These are phyloP conservation scores for Aspergillus carbonarius DNA, from an alignment of 2,329 filamentous ascomycete species.

Conservation along the genomic window DNA sequence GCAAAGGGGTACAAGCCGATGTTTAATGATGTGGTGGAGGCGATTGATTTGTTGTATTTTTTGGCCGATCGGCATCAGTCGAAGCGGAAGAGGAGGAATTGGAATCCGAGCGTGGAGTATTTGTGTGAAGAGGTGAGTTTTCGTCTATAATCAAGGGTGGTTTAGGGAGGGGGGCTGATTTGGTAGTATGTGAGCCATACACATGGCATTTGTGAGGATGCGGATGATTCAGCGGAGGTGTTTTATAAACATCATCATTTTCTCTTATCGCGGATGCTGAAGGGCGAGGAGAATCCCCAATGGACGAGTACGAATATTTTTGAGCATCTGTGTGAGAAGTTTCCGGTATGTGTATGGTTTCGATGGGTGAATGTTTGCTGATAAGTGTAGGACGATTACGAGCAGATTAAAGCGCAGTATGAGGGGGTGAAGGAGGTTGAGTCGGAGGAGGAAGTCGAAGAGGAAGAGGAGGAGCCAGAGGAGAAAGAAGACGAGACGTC, in stretches of 20 bases:
- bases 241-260: constrained; percentile 48
- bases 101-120: constrained; percentile 39
- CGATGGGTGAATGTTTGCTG: background rate
- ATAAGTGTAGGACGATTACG: constrained; percentile 33
- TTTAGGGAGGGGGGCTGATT: background rate
- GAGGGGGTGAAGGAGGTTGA: constrained; percentile 20
- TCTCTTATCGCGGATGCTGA: constrained; percentile 49
- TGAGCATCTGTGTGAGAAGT: constrained; percentile 45
- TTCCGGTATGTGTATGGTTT: constrained; percentile 34
- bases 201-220: constrained; percentile 43
- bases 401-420: constrained; percentile 28
- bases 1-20: constrained; percentile 52
- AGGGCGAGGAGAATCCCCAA: constrained; percentile 45
- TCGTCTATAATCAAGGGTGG: background rate
- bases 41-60: constrained; percentile 61
- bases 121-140: constrained; percentile 41
- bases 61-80: constrained; percentile 57
- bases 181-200: constrained; percentile 44
- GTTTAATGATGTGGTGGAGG: constrained; percentile 58
- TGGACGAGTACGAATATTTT: constrained; percentile 48
- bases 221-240: constrained; percentile 48
- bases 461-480: constrained; percentile 16
- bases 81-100: constrained; percentile 34
- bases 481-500: constrained; percentile 17
- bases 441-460: constrained; percentile 17